A percentile compares a stretch with the other conserved stretches of the same genome.
phyloP scores from a whole-genome alignment of 164 flowering plant genomes.

The Echeveria elegans region DNA sequence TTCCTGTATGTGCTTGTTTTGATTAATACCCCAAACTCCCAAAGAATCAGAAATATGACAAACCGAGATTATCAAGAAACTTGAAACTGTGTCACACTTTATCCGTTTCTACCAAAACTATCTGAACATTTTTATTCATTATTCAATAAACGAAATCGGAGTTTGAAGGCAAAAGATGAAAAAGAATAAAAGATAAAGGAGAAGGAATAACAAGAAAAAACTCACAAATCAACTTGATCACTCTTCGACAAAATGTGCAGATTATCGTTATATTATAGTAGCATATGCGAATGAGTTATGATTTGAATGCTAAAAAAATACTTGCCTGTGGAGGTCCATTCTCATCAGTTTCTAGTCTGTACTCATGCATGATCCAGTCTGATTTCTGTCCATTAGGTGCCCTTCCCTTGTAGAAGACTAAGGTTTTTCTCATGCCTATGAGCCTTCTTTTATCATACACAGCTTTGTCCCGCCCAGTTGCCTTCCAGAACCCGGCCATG shows the following conservation, averaged over 20 bases:
- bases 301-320: not conserved
- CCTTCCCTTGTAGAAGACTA: slow-evolving; percentile 80
- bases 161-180: not conserved
- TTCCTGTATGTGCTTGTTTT: slow-evolving; percentile 43
- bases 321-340: slow-evolving; percentile 87
- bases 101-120: too few relatives aligned
- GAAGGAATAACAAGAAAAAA: not conserved
- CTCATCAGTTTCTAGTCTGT: slow-evolving; percentile 71
- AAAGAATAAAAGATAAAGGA: not conserved
- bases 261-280: not conserved
- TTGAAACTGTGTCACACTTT: too few relatives aligned
- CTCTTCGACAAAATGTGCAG: not conserved
- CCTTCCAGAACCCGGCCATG: slow-evolving; percentile 90
- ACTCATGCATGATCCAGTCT: slow-evolving; percentile 96
- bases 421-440: slow-evolving; percentile 90
- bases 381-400: slow-evolving; percentile 90
- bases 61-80: too few relatives aligned
- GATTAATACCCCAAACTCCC: not conserved
- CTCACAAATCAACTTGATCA: not conserved
- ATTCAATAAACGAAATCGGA: not conserved
- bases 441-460: slow-evolving; percentile 60
- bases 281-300: not conserved
- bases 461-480: slow-evolving; percentile 83
- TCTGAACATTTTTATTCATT: too few relatives aligned
- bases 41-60: not conserved